These are phyloP conservation scores for Talaromyces pinophilus DNA, from an alignment of 2,329 filamentous ascomycete species.

Conservation along the genomic window DNA sequence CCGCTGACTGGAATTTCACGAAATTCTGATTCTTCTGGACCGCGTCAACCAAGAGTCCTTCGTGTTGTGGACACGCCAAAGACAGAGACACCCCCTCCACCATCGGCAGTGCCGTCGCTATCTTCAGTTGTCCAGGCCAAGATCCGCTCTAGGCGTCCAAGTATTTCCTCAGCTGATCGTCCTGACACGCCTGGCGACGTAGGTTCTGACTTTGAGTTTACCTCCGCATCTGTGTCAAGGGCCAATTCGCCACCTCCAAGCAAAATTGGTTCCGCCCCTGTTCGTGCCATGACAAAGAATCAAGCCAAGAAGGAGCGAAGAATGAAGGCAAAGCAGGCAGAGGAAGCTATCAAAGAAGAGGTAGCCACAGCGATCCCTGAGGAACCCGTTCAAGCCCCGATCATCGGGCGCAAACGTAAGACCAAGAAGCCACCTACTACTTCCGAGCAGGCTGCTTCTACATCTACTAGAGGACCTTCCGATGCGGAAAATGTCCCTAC, in stretches of 20 bases:
- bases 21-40: conserved; percentile 40
- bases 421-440: conserved; percentile 48
- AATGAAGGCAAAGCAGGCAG: conserved; percentile 52
- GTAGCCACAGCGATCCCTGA: conserved; percentile 32
- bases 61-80: conserved; percentile 60
- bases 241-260: conserved; percentile 58
- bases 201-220: conserved; percentile 59
- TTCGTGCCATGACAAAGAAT: conserved; percentile 62
- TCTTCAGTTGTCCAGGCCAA: conserved; percentile 36
- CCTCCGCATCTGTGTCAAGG: conserved; percentile 61
- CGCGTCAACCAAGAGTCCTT: conserved; percentile 53
- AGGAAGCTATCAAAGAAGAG: conserved; percentile 49
- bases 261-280: conserved; percentile 61
- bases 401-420: conserved; percentile 64
- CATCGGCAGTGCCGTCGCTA: conserved; percentile 36
- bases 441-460: conserved; percentile 25
- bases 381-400: conserved; percentile 61
- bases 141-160: conserved; percentile 38
- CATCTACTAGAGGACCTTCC: conserved; percentile 1
- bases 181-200: conserved; percentile 63
- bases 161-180: conserved; percentile 58
- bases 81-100: conserved; percentile 44
- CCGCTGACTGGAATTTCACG: conserved; percentile 44
- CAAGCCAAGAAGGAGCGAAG: conserved; percentile 62
- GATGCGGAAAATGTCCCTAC: conserved; percentile 22